phyloP scores from a whole-genome alignment of 306 rosid species.

The Fagus crenata region DNA sequence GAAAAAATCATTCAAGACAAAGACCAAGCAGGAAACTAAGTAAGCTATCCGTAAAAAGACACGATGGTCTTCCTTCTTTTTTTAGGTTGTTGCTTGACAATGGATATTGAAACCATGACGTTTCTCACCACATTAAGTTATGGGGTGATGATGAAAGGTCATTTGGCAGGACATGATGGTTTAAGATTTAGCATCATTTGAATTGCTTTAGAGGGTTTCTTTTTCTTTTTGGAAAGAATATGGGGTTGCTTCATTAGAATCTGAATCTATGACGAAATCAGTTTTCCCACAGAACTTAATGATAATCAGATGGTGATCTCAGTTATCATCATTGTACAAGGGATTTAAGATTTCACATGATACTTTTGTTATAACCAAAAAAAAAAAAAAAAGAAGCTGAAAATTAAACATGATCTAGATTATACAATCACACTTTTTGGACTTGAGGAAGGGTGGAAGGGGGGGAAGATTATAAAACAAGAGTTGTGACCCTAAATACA shows the following conservation, averaged over 20 bases:
- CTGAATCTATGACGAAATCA: not conserved
- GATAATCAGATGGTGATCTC: not conserved
- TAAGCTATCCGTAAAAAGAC: not conserved
- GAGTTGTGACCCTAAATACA: not conserved
- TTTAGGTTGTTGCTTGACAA: not conserved
- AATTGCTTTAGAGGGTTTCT: not conserved
- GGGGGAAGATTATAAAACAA: not conserved
- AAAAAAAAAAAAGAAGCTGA: not conserved
- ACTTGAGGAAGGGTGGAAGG: not conserved
- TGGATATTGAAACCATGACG: not conserved
- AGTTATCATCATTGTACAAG: not conserved
- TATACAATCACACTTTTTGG: not conserved
- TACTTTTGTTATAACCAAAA: not conserved
- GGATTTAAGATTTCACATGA: not conserved
- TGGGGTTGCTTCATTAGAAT: not conserved
- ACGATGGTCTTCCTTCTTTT: constrained; percentile 4
- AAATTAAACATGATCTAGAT: not conserved
- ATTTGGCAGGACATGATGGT: not conserved
- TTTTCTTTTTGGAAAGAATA: not conserved
- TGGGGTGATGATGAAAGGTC: not conserved
- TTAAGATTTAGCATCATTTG: not conserved
- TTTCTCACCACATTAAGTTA: not conserved
- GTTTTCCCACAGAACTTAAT: not conserved
- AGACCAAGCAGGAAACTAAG: constrained; percentile 14
- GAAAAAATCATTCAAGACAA: not conserved